Evolutionary conservation across 2,329 filamentous ascomycete genomes (phyloP), one percentile per base, ranked within the genome.

Genomic region (Trichoderma atrobrunneum): DNA sequence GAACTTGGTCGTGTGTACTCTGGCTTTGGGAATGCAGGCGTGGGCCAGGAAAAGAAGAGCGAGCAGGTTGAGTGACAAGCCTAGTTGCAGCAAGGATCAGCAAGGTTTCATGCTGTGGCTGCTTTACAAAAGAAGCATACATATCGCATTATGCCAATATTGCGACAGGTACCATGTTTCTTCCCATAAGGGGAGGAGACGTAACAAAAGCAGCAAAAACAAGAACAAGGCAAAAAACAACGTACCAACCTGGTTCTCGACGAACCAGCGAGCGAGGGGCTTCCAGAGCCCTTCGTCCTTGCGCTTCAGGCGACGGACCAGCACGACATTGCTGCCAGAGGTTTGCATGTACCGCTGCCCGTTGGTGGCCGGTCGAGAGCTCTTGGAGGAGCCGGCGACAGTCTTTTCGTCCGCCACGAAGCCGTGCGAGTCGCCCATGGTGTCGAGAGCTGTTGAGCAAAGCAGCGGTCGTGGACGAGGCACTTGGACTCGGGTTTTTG

Each of bases 51-150:
- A 90, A 75, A 98, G 89, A 75, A 97, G 90, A 72, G 93, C 89
- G 75, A 98, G 85, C 72, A 96, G 90, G 81, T 97, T 97, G 81
- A 96, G 87, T 14, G 94, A 93, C 76, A 98, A 89, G 73, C 93
- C 94, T 85, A 73, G n/a, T 30, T 18, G 26, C 21, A 16, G 11
- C 10, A 28, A 72, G n/a, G 30, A 43, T 7, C 39, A 30, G 11
- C 30, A 39, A 54, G 24, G 3, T 16, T 14, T 30, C 28, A 39
- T 21, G 18, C 8, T 71, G 67, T 54, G 71, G 69, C 67, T 74
- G 69, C 72, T 39, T 12, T 28, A 18, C 30, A 54, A 30, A 28
- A 39, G 16, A 43, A 43, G 57, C 57, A 34, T 60, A 32, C 24
- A n/a, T 34, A 32, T 60, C 3, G 57, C 57, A 34, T 16, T 34